These are phyloP conservation scores for Moesziomyces sp. DNA, from an alignment of 1,284 basidiomycete genomes.

Conservation along the genomic window DNA sequence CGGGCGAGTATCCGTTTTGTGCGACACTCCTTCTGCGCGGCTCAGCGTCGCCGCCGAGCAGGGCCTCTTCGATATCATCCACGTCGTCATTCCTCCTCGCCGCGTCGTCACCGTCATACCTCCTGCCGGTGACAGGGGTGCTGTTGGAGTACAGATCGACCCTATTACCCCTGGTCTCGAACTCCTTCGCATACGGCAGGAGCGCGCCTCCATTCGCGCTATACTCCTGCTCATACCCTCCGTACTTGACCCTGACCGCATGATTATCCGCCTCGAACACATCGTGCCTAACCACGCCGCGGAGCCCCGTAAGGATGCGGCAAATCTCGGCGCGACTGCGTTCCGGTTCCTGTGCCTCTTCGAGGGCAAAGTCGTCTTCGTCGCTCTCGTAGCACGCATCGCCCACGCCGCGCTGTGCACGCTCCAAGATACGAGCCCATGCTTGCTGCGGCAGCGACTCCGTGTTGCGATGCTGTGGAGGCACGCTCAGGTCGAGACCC, in stretches of 20 bases:
- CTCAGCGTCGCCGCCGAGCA: slow-evolving; percentile 19
- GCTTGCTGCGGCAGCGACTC: slow-evolving; percentile 46
- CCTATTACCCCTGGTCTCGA: slow-evolving; percentile 4
- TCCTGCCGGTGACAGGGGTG: slow-evolving; percentile 14
- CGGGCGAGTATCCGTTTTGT: slow-evolving; percentile 31
- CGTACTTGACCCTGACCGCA: slow-evolving; percentile 24
- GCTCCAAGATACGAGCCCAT: slow-evolving; percentile 59
- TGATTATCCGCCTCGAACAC: slow-evolving; percentile 42
- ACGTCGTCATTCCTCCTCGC: slow-evolving; percentile 8
- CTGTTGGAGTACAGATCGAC: slow-evolving; percentile 23
- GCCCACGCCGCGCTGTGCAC: slow-evolving; percentile 58
- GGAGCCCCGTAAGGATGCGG: slow-evolving; percentile 45
- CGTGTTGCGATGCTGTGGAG: slow-evolving; percentile 18
- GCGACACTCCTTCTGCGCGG: slow-evolving; percentile 21
- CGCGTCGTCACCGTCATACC: slow-evolving; percentile 14
- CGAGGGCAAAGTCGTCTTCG: slow-evolving; percentile 52
- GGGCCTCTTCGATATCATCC: slow-evolving; percentile 31
- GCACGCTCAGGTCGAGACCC: slow-evolving; percentile 46
- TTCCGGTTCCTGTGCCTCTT: slow-evolving; percentile 49
- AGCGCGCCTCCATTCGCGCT: not conserved
- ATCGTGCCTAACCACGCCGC: slow-evolving; percentile 33
- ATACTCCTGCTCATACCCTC: slow-evolving; percentile 10
- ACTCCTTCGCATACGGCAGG: slow-evolving; percentile 1
- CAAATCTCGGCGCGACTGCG: slow-evolving; percentile 46
- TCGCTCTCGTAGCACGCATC: slow-evolving; percentile 62